These are phyloP conservation scores for Umbelopsis vinacea DNA, from an alignment of 192 early-diverging fungal species.

Conservation along the genomic window DNA sequence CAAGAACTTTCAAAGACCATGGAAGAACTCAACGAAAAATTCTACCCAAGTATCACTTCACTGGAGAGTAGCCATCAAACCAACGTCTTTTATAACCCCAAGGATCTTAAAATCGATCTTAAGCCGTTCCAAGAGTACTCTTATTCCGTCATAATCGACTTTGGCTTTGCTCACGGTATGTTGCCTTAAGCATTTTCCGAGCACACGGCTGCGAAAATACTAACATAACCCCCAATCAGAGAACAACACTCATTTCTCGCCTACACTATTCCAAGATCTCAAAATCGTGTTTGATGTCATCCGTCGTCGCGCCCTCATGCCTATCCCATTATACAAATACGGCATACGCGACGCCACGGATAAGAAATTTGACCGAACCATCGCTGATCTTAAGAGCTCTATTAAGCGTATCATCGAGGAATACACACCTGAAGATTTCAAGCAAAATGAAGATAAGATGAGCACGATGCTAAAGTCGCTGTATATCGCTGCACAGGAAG, in stretches of 20 bases:
- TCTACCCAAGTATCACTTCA: background rate
- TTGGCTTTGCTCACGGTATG: conserved; percentile 23
- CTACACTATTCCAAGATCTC: background rate
- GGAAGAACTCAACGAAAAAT: conserved; percentile 9
- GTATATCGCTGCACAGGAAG: background rate
- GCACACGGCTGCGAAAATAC: background rate
- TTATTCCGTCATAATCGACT: conserved; percentile 16
- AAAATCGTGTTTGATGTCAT: conserved; percentile 1
- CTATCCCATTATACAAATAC: background rate
- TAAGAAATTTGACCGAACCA: background rate
- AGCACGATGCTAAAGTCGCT: conserved; percentile 22
- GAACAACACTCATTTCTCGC: background rate
- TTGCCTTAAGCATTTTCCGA: background rate
- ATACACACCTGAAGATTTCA: background rate
- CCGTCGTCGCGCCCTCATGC: background rate
- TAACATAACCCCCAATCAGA: background rate
- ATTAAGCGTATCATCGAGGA: conserved; percentile 10
- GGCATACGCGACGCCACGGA: background rate
- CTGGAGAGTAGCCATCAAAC: too few species aligned
- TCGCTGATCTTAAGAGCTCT: background rate
- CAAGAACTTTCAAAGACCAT: background rate
- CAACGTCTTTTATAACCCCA: conserved; percentile 5
- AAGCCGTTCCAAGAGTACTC: background rate
- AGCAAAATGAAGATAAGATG: background rate
- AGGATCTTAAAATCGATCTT: background rate